Evolutionary conservation across 768 basidiomycete genomes (phyloP).

Genomic region (Podaxis sp.): DNA sequence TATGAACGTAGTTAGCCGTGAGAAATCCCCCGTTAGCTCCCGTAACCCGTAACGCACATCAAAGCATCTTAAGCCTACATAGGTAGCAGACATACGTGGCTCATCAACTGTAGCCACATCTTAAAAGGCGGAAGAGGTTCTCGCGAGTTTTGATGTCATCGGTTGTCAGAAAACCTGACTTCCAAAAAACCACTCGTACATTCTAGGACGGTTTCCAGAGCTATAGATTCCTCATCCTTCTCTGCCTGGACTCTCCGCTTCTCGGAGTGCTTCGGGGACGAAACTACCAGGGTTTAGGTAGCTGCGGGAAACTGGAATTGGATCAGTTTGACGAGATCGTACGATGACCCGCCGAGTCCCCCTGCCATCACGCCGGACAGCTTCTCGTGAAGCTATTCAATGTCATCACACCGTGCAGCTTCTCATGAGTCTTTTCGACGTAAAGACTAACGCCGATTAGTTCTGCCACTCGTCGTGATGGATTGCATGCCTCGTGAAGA

Average conservation of each 20-base stretch:
- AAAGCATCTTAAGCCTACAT: neutral
- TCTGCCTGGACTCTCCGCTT: slow-evolving; percentile 34
- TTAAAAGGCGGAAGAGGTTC: slow-evolving; percentile 76
- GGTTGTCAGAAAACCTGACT: neutral
- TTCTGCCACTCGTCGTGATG: slow-evolving; percentile 61
- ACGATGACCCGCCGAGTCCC: slow-evolving; percentile 69
- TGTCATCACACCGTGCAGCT: too few relatives aligned
- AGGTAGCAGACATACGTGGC: slow-evolving; percentile 45
- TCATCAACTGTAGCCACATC: slow-evolving; percentile 72
- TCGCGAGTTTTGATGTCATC: slow-evolving; percentile 53
- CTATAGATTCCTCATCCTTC: slow-evolving; percentile 9
- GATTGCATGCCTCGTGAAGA: slow-evolving; percentile 64
- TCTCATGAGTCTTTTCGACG: slow-evolving; percentile 40
- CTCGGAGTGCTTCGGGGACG: slow-evolving; percentile 64
- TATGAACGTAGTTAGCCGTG: slow-evolving; percentile 65
- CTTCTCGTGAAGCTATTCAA: slow-evolving; percentile 49
- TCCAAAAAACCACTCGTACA: slow-evolving; percentile 41
- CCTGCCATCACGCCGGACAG: slow-evolving; percentile 73
- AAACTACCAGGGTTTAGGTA: slow-evolving; percentile 74
- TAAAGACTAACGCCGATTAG: slow-evolving; percentile 71
- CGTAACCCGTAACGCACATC: neutral
- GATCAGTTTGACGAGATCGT: slow-evolving; percentile 71
- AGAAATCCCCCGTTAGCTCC: neutral
- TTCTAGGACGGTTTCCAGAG: slow-evolving; percentile 49
- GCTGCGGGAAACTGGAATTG: slow-evolving; percentile 53